Evolutionary conservation across 2,329 filamentous ascomycete genomes (phyloP).

Genomic region (Aspergillus flavus): DNA sequence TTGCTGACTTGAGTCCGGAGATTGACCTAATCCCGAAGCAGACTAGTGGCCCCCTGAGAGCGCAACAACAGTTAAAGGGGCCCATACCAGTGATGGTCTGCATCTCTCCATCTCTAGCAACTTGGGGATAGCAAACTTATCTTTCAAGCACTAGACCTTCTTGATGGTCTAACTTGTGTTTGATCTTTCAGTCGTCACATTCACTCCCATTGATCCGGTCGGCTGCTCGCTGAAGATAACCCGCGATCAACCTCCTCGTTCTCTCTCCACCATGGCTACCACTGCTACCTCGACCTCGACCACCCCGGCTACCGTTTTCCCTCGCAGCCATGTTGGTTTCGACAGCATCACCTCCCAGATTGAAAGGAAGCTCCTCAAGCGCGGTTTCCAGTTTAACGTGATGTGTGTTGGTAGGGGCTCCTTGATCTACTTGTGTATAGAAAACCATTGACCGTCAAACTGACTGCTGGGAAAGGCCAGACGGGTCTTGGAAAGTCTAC

Average conservation of each 20-base stretch:
- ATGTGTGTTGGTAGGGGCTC: slow-evolving; percentile 90
- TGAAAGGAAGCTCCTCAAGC: slow-evolving; percentile 98
- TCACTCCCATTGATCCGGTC: slow-evolving; percentile 16
- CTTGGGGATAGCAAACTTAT: slow-evolving; percentile 17
- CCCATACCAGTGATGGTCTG: slow-evolving; percentile 17
- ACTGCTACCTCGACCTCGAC: slow-evolving; percentile 59
- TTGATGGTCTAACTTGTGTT: slow-evolving; percentile 9
- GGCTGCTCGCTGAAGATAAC: slow-evolving; percentile 2
- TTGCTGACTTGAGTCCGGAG: slow-evolving; percentile 28
- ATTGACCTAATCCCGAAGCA: slow-evolving; percentile 32
- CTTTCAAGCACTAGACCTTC: slow-evolving; percentile 14
- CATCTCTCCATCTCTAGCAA: slow-evolving; percentile 21
- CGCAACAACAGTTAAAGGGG: slow-evolving; percentile 31
- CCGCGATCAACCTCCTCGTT: slow-evolving; percentile 6
- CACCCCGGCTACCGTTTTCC: slow-evolving; percentile 64
- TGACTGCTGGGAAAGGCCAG: slow-evolving; percentile 69
- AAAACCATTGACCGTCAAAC: background rate
- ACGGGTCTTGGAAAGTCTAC: slow-evolving; percentile 98
- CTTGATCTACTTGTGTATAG: background rate
- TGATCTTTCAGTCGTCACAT: slow-evolving; percentile 23
- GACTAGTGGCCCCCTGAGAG: slow-evolving; percentile 45
- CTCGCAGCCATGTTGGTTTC: slow-evolving; percentile 98
- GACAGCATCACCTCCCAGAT: slow-evolving; percentile 99
- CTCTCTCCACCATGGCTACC: slow-evolving; percentile 63
- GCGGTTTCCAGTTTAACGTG: slow-evolving; percentile 99